phyloP scores from a whole-genome alignment of 2,329 filamentous ascomycete species.

The Aspergillaceae sp. region DNA sequence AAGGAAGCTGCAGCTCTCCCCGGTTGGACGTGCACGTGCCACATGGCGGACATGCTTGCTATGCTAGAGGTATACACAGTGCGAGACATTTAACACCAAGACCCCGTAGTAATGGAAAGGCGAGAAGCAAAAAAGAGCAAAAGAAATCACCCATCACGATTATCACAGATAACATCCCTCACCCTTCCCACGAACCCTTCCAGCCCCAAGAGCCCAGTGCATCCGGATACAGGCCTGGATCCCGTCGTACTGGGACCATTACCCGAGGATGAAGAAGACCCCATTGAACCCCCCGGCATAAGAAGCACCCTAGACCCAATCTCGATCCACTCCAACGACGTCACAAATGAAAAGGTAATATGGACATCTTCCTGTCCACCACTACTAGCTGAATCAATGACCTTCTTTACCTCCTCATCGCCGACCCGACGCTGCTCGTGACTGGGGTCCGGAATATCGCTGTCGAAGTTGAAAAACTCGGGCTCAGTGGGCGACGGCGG shows the following conservation, averaged over 20 bases:
- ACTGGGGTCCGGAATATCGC: slow-evolving; percentile 16
- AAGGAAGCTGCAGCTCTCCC: too few species aligned
- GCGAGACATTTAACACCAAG: too few species aligned
- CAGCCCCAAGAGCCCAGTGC: slow-evolving; percentile 28
- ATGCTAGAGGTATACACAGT: too few species aligned
- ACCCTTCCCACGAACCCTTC: slow-evolving; percentile 52
- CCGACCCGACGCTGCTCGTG: neutral
- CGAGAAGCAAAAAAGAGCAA: too few species aligned
- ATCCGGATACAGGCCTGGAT: slow-evolving; percentile 31
- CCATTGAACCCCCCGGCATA: slow-evolving; percentile 48
- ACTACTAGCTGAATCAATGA: slow-evolving; percentile 15
- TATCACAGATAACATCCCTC: slow-evolving; percentile 38
- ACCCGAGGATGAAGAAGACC: slow-evolving; percentile 38
- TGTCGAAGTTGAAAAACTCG: slow-evolving; percentile 39
- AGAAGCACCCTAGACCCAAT: slow-evolving; percentile 49
- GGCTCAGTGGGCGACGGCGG: slow-evolving; percentile 25
- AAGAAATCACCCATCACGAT: too few species aligned
- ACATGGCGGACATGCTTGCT: too few species aligned
- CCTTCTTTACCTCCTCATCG: slow-evolving; percentile 19
- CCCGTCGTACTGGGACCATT: slow-evolving; percentile 25
- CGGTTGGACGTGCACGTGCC: too few species aligned
- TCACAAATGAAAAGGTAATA: slow-evolving; percentile 50
- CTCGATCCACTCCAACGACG: slow-evolving; percentile 50
- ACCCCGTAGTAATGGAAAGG: too few species aligned
- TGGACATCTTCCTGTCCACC: slow-evolving; percentile 24